phyloP scores from a whole-genome alignment of 257 asterid genomes.

The Nicotiana tabacum region DNA sequence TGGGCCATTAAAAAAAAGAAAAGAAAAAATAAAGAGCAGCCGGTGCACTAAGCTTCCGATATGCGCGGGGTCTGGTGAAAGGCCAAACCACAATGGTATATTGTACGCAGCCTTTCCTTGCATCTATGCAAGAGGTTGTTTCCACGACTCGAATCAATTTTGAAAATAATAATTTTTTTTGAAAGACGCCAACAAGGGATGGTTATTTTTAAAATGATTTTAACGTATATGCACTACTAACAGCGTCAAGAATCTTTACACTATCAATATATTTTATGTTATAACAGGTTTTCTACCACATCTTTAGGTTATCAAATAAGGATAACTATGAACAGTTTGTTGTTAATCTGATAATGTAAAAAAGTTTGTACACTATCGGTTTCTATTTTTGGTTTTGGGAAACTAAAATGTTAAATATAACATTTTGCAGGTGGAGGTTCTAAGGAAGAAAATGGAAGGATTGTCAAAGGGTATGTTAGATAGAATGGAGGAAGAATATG shows the following conservation, averaged over 20 bases:
- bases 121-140: too few relatives aligned
- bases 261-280: too few relatives aligned
- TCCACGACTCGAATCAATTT: too few relatives aligned
- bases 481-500: constrained; percentile 47
- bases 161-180: too few relatives aligned
- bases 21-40: too few relatives aligned
- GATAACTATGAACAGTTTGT: too few relatives aligned
- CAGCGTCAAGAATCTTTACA: background rate
- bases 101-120: too few relatives aligned
- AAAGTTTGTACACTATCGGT: too few relatives aligned
- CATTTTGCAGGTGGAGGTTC: constrained; percentile 33
- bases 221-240: background rate
- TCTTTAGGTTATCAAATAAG: background rate
- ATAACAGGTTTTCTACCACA: background rate
- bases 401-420: background rate
- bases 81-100: too few relatives aligned
- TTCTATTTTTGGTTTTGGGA: background rate
- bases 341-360: too few relatives aligned
- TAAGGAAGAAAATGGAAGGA: constrained; percentile 47
- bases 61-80: too few relatives aligned
- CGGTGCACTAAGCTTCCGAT: too few relatives aligned
- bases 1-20: background rate
- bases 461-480: constrained; percentile 42
- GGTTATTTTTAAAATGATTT: background rate
- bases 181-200: background rate